phyloP scores from a whole-genome alignment of 352 stramenopile species.

The Phytophthora meadii region DNA sequence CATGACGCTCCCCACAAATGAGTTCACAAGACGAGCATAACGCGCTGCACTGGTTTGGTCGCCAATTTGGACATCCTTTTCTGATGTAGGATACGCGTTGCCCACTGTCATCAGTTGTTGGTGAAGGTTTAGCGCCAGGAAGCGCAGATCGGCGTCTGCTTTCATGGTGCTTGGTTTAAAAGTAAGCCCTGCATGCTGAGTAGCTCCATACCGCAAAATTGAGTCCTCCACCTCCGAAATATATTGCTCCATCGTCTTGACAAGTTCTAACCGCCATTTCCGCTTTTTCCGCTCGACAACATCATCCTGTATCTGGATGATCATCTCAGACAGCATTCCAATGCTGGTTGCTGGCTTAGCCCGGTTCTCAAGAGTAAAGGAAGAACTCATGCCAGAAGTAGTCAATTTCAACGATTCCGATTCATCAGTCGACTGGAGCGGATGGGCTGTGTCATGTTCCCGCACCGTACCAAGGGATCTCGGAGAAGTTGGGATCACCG shows the following conservation, averaged over 20 bases:
- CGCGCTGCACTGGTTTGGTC: conserved; percentile 44
- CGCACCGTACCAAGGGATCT: conserved; percentile 42
- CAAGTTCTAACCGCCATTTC: conserved; percentile 80
- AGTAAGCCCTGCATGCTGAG: conserved; percentile 70
- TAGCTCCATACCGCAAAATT: conserved; percentile 76
- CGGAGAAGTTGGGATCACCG: conserved; percentile 32
- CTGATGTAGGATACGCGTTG: conserved; percentile 68
- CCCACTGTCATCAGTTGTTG: conserved; percentile 85
- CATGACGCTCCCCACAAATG: conserved; percentile 58
- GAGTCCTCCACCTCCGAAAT: conserved; percentile 82
- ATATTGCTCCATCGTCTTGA: conserved; percentile 82
- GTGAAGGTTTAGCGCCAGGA: conserved; percentile 86
- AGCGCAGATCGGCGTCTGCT: conserved; percentile 76
- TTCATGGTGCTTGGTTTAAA: conserved; percentile 92
- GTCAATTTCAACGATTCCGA: conserved; percentile 16
- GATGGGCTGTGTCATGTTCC: conserved; percentile 35
- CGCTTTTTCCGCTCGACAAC: conserved; percentile 79
- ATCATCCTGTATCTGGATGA: conserved; percentile 88
- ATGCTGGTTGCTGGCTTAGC: conserved; percentile 54
- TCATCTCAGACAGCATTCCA: conserved; percentile 87
- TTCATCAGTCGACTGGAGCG: conserved; percentile 20
- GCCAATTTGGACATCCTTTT: conserved; percentile 56
- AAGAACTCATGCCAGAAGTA: conserved; percentile 18
- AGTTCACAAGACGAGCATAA: conserved; percentile 63
- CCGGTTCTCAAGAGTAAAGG: conserved; percentile 24